phyloP scores from a whole-genome alignment of 2,329 filamentous ascomycete genomes.

The Fusarium begoniae region DNA sequence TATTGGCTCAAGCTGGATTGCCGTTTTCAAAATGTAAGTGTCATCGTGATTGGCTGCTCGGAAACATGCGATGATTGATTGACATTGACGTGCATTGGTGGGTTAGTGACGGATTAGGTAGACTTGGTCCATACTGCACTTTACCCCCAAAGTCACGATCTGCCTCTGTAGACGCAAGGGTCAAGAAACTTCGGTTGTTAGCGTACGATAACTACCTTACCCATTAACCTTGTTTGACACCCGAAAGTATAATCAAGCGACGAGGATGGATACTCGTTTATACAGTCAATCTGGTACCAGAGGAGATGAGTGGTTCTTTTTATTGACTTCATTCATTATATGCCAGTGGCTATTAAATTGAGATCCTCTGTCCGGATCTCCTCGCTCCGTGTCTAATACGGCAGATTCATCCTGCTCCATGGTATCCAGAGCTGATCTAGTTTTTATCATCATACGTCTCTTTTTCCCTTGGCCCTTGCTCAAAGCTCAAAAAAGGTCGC shows the following conservation, averaged over 20 bases:
- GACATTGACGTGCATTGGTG: slow-evolving; percentile 21
- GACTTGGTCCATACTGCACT: neutral
- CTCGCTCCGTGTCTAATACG: slow-evolving; percentile 18
- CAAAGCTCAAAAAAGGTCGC: slow-evolving; percentile 5
- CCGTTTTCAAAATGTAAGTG: slow-evolving; percentile 33
- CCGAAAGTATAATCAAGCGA: slow-evolving; percentile 10
- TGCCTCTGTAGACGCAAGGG: neutral
- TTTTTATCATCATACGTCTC: slow-evolving; percentile 27
- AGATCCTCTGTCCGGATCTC: slow-evolving; percentile 22
- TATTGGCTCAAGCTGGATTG: slow-evolving; percentile 19
- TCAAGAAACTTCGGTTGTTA: neutral
- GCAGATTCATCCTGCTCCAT: slow-evolving; percentile 21
- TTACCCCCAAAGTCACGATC: slow-evolving; percentile 13
- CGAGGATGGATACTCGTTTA: neutral
- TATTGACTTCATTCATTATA: neutral
- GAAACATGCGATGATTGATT: slow-evolving; percentile 16
- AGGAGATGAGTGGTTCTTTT: neutral
- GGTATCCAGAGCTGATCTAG: slow-evolving; percentile 32
- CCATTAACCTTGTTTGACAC: neutral
- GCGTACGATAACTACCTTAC: neutral
- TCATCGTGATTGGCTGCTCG: slow-evolving; percentile 30
- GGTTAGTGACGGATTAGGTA: neutral
- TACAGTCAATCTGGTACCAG: neutral
- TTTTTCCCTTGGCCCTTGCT: slow-evolving; percentile 9
- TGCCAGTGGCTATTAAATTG: slow-evolving; percentile 25